Evolutionary conservation across 768 basidiomycete genomes (phyloP).

Genomic region (Lentinula lateritia): DNA sequence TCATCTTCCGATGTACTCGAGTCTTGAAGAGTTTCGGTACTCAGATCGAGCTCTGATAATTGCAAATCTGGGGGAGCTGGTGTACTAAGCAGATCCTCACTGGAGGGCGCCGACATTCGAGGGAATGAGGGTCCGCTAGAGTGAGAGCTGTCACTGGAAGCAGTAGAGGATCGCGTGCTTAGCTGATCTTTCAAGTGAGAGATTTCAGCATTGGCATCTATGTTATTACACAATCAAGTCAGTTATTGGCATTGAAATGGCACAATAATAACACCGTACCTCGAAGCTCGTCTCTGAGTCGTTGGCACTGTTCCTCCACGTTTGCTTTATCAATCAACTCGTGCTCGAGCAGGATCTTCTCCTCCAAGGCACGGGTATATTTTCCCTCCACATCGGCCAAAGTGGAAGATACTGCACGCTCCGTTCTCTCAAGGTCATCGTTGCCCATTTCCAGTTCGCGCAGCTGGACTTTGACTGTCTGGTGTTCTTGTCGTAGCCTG

Average conservation of each 20-base stretch:
- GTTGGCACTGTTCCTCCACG: slow-evolving; percentile 86
- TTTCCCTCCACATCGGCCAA: slow-evolving; percentile 82
- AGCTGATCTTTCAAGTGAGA: slow-evolving; percentile 79
- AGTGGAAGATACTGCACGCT: slow-evolving; percentile 80
- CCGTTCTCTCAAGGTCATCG: slow-evolving; percentile 94
- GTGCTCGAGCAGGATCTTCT: slow-evolving; percentile 95
- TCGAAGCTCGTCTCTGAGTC: slow-evolving; percentile 88
- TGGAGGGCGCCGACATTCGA: slow-evolving; percentile 20
- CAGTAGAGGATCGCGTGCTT: slow-evolving; percentile 26
- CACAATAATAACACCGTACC: slow-evolving; percentile 39
- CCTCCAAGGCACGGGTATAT: slow-evolving; percentile 88
- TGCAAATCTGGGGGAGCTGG: slow-evolving; percentile 57
- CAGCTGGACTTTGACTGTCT: slow-evolving; percentile 64
- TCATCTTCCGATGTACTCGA: slow-evolving; percentile 31
- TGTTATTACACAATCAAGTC: slow-evolving; percentile 11
- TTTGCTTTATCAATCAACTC: slow-evolving; percentile 88
- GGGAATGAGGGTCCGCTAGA: slow-evolving; percentile 3
- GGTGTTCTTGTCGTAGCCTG: slow-evolving; percentile 68
- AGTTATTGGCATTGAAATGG: too few relatives aligned
- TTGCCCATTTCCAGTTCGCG: slow-evolving; percentile 96
- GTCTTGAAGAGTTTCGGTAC: slow-evolving; percentile 33
- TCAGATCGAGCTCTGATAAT: slow-evolving; percentile 49
- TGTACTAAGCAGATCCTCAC: slow-evolving; percentile 55
- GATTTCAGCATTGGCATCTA: slow-evolving; percentile 86
- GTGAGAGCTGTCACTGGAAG: slow-evolving; percentile 1